Conservation (phyloP, 768 basidiomycete species). For the Lactifluus subvellereus region DNA sequence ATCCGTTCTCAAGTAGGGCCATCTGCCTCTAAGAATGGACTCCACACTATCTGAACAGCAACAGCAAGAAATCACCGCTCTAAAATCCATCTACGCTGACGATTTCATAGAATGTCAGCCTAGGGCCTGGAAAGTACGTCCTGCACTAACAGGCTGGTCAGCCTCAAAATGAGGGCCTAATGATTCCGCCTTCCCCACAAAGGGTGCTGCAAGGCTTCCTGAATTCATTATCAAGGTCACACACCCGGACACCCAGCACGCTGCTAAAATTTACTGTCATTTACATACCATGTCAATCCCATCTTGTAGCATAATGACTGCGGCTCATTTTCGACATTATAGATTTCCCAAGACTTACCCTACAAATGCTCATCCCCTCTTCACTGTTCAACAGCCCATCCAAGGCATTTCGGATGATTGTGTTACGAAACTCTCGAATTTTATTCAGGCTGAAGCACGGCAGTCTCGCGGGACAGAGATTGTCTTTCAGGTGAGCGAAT, state of each 20-base stretch:
- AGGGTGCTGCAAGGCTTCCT: conserved; percentile 65
- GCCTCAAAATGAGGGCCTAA: conserved; percentile 4
- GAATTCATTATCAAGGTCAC: conserved; percentile 72
- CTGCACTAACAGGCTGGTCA: background rate
- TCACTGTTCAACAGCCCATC: conserved; percentile 61
- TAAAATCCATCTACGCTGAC: conserved; percentile 75
- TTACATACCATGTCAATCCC: conserved; percentile 61
- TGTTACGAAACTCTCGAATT: conserved; percentile 48
- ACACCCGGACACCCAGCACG: conserved; percentile 54
- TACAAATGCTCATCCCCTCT: conserved; percentile 58
- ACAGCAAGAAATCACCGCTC: conserved; percentile 66
- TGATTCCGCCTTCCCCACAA: background rate
- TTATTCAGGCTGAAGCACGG: conserved; percentile 61
- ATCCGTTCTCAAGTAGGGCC: conserved; percentile 23
- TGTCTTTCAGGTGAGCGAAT: conserved; percentile 63
- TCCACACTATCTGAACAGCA: conserved; percentile 59
- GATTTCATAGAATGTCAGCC: conserved; percentile 71
- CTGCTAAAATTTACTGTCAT: conserved; percentile 55
- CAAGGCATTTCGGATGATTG: conserved; percentile 55
- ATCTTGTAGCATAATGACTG: background rate
- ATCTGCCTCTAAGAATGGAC: conserved; percentile 46
- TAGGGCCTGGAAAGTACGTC: conserved; percentile 74
- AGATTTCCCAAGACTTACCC: conserved; percentile 85
- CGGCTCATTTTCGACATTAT: conserved; percentile 1
- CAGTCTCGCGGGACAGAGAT: conserved; percentile 63